phyloP scores from a whole-genome alignment of 2,329 filamentous ascomycete genomes.

The Penicillium capsulatum region DNA sequence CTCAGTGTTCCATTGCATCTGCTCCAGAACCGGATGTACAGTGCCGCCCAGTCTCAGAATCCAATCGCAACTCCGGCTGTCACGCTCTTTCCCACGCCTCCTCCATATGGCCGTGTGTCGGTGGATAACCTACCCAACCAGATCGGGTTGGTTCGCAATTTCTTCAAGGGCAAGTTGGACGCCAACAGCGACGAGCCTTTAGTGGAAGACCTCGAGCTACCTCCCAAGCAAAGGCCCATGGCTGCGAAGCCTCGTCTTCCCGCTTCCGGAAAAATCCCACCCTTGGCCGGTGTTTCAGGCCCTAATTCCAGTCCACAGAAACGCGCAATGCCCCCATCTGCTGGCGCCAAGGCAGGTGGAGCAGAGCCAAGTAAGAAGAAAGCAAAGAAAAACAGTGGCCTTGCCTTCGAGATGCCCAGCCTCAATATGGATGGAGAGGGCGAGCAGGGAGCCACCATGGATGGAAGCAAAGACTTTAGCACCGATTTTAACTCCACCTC shows the following conservation, averaged over 20 bases:
- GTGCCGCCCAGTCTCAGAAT: constrained; percentile 74
- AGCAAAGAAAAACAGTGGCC: constrained; percentile 39
- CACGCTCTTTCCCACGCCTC: constrained; percentile 60
- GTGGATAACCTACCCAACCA: constrained; percentile 71
- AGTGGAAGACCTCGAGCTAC: constrained; percentile 90
- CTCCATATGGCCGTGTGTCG: constrained; percentile 72
- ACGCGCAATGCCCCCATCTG: constrained; percentile 32
- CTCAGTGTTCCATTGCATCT: constrained; percentile 91
- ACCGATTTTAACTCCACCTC: constrained; percentile 5
- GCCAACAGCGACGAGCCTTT: constrained; percentile 77
- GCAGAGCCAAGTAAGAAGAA: constrained; percentile 43
- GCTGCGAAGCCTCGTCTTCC: constrained; percentile 43
- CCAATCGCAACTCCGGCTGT: constrained; percentile 49
- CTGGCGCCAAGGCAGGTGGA: constrained; percentile 24
- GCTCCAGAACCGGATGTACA: constrained; percentile 84
- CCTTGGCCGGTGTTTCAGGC: constrained; percentile 29
- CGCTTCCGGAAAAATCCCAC: constrained; percentile 45
- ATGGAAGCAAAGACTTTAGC: constrained; percentile 10
- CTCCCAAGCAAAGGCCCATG: constrained; percentile 72
- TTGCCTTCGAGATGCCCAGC: constrained; percentile 24
- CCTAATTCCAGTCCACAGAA: constrained; percentile 41
- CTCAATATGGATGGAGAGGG: constrained; percentile 23
- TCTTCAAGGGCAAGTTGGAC: constrained; percentile 84
- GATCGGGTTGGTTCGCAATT: constrained; percentile 83
- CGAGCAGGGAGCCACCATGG: constrained; percentile 21